phyloP scores from a whole-genome alignment of 2,329 filamentous ascomycete species.

The Ophiostoma piceae region DNA sequence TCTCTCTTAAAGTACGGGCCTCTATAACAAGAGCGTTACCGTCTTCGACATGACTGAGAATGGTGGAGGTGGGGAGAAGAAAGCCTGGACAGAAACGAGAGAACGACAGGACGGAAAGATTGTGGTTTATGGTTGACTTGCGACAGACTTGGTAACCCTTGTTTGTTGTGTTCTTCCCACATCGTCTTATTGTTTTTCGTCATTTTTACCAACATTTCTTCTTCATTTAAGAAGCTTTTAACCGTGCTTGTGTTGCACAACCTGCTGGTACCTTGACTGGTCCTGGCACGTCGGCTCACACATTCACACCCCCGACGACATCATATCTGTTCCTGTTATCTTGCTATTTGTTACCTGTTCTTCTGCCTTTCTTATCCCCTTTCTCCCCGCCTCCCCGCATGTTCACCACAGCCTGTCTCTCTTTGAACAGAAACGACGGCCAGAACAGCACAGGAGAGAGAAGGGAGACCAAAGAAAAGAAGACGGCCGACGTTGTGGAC shows the following conservation, averaged over 20 bases:
- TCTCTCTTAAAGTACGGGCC: not conserved
- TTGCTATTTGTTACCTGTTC: not conserved
- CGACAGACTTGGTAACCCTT: not conserved
- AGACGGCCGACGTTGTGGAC: not conserved
- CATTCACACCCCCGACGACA: not conserved
- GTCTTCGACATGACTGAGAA: not conserved
- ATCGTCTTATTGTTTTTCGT: not conserved
- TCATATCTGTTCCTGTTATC: not conserved
- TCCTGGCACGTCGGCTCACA: not conserved
- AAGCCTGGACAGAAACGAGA: conserved; percentile 5
- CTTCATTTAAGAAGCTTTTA: not conserved
- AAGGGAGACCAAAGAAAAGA: not conserved
- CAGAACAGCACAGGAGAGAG: conserved; percentile 8
- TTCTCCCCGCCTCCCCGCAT: conserved; percentile 15
- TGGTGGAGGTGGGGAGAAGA: conserved; percentile 16
- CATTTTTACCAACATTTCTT: not conserved
- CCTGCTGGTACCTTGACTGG: not conserved
- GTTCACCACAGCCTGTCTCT: not conserved
- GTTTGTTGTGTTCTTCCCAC: not conserved
- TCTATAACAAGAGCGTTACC: not conserved
- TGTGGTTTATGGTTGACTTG: not conserved
- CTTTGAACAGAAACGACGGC: not conserved
- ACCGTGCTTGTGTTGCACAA: not conserved
- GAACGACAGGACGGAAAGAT: not conserved
- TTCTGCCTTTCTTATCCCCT: not conserved